Base-by-base conservation (phyloP, 176 grass and related monocot genomes). In the Saccharum officinarum region DNA sequence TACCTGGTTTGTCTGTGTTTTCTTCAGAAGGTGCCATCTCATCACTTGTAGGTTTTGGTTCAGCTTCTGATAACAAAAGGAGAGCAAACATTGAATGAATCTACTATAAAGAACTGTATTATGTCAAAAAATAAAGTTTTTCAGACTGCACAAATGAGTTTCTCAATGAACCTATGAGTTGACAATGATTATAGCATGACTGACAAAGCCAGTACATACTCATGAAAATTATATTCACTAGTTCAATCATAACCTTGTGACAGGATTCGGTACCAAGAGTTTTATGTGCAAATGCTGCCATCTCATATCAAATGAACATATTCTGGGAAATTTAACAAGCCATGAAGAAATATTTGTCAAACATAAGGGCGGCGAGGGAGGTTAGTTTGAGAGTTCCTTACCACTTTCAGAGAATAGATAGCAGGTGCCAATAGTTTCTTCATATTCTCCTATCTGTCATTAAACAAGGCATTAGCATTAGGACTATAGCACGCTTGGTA, bases 351-450 rank as follows among this genome's bases (percentile, higher is more conserved):
- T 67, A 30, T 72, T 77, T 80, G 15, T 17, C 47, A 28, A 23
- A 85, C 20, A n/a, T 30, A 89, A 87, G 3, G 52, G 52, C 13
- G 0, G 6, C 3, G 10, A 14, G 13, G 3, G 37, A 13, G 22
- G 3, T 73, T 20, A 15, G 3, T 40, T 13, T 37, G 18, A 63
- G 34, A 83, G n/a, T 54, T 10, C 65, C 52, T 89, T 84, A 96
- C 88, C 88, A 50, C 54, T 90, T 91, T 97, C 94, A 23, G 84
- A 91, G 73, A 94, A 99, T 52, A 99, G 18, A 72, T 94, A 99
- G 15, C 90, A 92, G 38, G 97, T 96, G 36, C 94, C 94, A 45
- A 99, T 40, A 13, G 94, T 96, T 74, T 99, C 94, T 90, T 96
- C 89, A 4, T 99, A 99, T 74, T 99, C 94, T 75, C 97, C 94